Conservation (phyloP, 768 basidiomycete genomes). For the Crepidotus variabilis region DNA sequence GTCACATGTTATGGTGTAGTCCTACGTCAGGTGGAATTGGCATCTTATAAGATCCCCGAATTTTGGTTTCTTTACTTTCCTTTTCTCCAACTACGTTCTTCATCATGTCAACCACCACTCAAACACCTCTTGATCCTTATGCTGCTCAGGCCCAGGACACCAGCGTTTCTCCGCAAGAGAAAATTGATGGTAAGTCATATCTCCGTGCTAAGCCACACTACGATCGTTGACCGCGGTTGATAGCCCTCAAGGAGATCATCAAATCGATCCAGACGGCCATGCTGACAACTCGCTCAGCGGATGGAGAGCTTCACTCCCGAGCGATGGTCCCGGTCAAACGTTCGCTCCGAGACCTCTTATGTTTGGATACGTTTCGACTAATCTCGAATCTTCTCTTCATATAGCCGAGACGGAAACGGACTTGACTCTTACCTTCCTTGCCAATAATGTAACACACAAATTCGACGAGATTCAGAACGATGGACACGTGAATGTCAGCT, state of each 20-base stretch:
- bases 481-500: constrained; percentile 75
- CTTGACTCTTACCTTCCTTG: constrained; percentile 62
- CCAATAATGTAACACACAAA: constrained; percentile 71
- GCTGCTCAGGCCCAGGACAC: constrained; percentile 60
- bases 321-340: constrained; percentile 76
- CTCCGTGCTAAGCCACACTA: constrained; percentile 2
- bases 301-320: constrained; percentile 73
- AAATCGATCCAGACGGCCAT: constrained; percentile 65
- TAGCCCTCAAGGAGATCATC: constrained; percentile 64
- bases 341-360: constrained; percentile 25
- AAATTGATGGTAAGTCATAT: constrained; percentile 53
- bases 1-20: not conserved
- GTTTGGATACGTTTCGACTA: not conserved
- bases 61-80: not conserved
- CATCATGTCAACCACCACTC: constrained; percentile 18
- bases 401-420: constrained; percentile 36
- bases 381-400: not conserved
- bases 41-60: not conserved
- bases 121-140: constrained; percentile 64
- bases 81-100: not conserved
- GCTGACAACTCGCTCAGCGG: constrained; percentile 67
- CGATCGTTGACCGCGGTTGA: constrained; percentile 6
- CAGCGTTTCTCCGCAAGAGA: constrained; percentile 55
- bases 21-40: not conserved
- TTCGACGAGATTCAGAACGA: constrained; percentile 77